phyloP scores from a whole-genome alignment of 2,329 filamentous ascomycete species.

The Xylaria sp. region DNA sequence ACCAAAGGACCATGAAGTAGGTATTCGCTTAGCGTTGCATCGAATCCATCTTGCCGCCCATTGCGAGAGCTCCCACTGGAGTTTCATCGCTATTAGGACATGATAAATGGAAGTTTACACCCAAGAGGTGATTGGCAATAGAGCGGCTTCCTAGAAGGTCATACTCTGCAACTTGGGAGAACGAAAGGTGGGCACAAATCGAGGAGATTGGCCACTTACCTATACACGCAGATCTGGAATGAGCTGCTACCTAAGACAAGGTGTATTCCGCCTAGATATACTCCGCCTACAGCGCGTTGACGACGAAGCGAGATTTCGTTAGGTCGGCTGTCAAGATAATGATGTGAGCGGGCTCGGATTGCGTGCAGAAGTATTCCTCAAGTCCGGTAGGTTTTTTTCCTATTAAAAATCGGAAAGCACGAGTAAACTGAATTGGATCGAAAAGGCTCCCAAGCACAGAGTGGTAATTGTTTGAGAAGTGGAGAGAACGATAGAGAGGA shows the following conservation, averaged over 20 bases:
- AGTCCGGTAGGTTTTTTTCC: neutral
- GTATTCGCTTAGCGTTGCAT: neutral
- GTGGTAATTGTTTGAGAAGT: neutral
- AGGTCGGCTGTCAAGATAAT: neutral
- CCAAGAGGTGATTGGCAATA: neutral
- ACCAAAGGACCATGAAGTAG: neutral
- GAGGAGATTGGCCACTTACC: constrained; percentile 9
- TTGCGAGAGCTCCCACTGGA: neutral
- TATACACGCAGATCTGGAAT: neutral
- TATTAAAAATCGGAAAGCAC: too few species aligned
- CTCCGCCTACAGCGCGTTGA: neutral
- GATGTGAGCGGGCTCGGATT: neutral
- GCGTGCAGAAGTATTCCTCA: neutral
- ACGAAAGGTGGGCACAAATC: neutral
- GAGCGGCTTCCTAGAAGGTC: neutral
- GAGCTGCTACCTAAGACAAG: neutral
- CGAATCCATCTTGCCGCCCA: neutral
- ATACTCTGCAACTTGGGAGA: neutral
- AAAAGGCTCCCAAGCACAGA: neutral
- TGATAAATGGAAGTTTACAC: neutral
- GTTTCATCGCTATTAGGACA: neutral
- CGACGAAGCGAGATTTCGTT: neutral
- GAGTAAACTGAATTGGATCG: neutral
- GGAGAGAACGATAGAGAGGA: neutral
- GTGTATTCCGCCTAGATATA: neutral